A percentile compares a stretch with the other conserved stretches of the same genome.
phyloP scores from a whole-genome alignment of 2,329 filamentous ascomycete genomes.

The Setomelanomma holmii region DNA sequence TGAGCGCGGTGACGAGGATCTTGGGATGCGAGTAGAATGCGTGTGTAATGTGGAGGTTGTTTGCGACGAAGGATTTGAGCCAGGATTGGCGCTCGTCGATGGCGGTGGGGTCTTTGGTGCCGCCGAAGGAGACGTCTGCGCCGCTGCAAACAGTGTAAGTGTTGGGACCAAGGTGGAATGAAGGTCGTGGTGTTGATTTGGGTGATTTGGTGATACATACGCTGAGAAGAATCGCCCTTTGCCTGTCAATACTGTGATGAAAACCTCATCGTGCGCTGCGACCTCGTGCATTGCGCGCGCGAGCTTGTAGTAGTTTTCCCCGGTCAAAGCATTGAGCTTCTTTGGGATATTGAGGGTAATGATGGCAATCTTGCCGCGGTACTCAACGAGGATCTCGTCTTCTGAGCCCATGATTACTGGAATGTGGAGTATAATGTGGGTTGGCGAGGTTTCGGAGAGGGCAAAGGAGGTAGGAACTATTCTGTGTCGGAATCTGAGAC shows the following conservation, averaged over 20 bases:
- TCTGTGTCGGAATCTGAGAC: neutral
- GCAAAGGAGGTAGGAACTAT: neutral
- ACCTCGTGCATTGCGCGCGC: constrained; percentile 77
- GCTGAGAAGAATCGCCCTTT: constrained; percentile 87
- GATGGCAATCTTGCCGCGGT: constrained; percentile 74
- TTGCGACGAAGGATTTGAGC: constrained; percentile 76
- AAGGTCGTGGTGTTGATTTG: neutral
- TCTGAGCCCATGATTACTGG: constrained; percentile 24
- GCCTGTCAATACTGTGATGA: constrained; percentile 82
- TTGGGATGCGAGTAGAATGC: constrained; percentile 94
- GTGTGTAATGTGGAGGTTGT: constrained; percentile 89
- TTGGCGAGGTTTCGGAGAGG: neutral
- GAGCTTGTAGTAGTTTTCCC: constrained; percentile 78
- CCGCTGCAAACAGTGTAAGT: constrained; percentile 62
- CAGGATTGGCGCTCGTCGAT: constrained; percentile 61
- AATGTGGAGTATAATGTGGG: neutral
- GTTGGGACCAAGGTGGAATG: constrained; percentile 4
- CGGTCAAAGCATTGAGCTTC: constrained; percentile 85
- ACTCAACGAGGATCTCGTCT: constrained; percentile 65
- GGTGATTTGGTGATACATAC: constrained; percentile 59
- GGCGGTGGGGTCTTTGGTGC: constrained; percentile 45
- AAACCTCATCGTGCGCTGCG: constrained; percentile 78
- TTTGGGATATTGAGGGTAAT: constrained; percentile 84
- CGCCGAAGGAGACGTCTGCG: constrained; percentile 73
- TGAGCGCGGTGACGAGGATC: constrained; percentile 88